Evolutionary conservation across 768 basidiomycete species (phyloP).

Genomic region (Termitomyces sp.): DNA sequence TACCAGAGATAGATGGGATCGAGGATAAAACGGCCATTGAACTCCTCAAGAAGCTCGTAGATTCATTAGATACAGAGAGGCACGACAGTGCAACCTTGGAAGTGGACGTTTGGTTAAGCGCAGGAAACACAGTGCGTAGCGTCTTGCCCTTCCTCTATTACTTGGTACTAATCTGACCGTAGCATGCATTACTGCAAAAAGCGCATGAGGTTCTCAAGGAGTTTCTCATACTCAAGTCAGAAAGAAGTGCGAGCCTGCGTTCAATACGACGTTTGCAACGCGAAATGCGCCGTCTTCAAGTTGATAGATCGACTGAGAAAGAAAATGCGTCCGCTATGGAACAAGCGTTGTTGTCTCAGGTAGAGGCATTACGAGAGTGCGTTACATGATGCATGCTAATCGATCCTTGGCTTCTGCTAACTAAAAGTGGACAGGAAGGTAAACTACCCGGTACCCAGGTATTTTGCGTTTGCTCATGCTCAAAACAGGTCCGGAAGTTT

Average conservation of each 20-base stretch:
- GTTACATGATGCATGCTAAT: constrained; percentile 6
- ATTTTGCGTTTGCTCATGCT: background rate
- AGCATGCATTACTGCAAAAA: constrained; percentile 24
- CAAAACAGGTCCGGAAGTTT: constrained; percentile 24
- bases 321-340: constrained; percentile 30
- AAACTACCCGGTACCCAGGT: background rate
- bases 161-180: background rate
- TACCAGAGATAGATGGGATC: constrained; percentile 23
- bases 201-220: constrained; percentile 30
- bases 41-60: constrained; percentile 28
- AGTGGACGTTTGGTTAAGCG: constrained; percentile 49
- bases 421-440: constrained; percentile 12
- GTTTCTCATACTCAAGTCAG: constrained; percentile 31
- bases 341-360: constrained; percentile 24
- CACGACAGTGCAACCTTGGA: constrained; percentile 30
- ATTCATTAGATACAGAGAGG: constrained; percentile 34
- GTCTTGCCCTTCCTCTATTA: background rate
- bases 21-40: constrained; percentile 30
- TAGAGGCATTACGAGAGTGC: constrained; percentile 27
- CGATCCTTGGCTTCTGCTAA: background rate
- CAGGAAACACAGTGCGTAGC: constrained; percentile 33
- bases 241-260: constrained; percentile 22
- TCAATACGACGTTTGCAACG: constrained; percentile 26
- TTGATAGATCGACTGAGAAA: constrained; percentile 23
- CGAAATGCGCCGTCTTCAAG: constrained; percentile 22